These are phyloP conservation scores for Candida insectorum DNA, from an alignment of 805 yeast genomes.

Conservation along the genomic window DNA sequence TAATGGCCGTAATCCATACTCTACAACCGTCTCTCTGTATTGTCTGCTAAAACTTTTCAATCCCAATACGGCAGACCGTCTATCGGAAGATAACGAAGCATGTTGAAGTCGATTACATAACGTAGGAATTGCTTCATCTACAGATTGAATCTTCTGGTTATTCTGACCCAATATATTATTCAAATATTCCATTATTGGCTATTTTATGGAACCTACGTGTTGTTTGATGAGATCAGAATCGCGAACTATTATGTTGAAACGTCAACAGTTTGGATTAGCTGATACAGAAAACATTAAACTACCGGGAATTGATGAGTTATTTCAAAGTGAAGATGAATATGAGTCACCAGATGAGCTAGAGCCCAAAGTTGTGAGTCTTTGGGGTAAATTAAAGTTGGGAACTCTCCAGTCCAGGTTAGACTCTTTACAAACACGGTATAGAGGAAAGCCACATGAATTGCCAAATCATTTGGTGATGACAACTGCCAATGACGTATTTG, in stretches of 20 bases:
- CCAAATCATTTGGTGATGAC: conserved; percentile 21
- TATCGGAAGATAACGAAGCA: conserved; percentile 76
- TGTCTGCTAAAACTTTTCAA: conserved; percentile 85
- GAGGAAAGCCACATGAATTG: conserved; percentile 7
- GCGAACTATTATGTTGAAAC: conserved; percentile 4
- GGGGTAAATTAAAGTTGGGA: conserved; percentile 50
- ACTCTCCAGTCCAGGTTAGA: conserved; percentile 48
- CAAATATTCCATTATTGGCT: conserved; percentile 31
- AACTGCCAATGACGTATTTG: conserved; percentile 51
- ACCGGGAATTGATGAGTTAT: conserved; percentile 15
- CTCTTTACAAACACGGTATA: conserved; percentile 18
- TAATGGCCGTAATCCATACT: conserved; percentile 76
- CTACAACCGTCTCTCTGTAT: conserved; percentile 86
- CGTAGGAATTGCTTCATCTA: conserved; percentile 82
- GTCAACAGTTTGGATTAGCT: conserved; percentile 1
- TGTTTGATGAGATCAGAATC: not conserved
- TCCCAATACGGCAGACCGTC: conserved; percentile 88
- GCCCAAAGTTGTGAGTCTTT: conserved; percentile 29
- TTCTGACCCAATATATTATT: conserved; percentile 33
- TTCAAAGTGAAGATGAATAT: conserved; percentile 5
- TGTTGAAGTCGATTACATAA: conserved; percentile 84
- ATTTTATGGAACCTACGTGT: not conserved
- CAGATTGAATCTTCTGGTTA: conserved; percentile 40
- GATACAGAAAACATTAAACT: conserved; percentile 1
- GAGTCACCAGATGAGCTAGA: conserved; percentile 7